Percentiles rank a stretch among this genome's conserved stretches.
Conservation (phyloP, 106 monocot genomes). For the Platanthera zijinensis region DNA sequence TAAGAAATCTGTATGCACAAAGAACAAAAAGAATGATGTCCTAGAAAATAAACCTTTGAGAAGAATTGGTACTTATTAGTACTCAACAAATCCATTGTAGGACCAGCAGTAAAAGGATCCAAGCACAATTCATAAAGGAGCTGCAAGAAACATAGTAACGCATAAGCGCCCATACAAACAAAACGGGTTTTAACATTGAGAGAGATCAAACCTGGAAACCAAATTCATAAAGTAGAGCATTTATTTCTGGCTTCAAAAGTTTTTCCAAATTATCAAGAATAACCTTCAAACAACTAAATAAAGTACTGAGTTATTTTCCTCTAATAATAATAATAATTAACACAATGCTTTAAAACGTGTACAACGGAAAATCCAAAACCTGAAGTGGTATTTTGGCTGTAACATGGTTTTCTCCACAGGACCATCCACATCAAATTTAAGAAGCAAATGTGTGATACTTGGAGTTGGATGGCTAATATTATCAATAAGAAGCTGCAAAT, state of each 20-base stretch:
- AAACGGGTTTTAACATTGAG: not conserved
- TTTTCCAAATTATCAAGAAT: conserved; percentile 88
- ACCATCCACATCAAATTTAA: conserved; percentile 80
- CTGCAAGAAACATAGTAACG: conserved; percentile 25
- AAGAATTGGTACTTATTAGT: conserved; percentile 83
- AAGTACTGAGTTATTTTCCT: not conserved
- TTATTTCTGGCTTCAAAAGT: conserved; percentile 66
- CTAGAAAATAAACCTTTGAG: conserved; percentile 40
- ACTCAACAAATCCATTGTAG: conserved; percentile 72
- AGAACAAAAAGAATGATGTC: not conserved
- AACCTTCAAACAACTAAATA: conserved; percentile 85
- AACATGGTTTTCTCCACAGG: conserved; percentile 60
- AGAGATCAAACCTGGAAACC: conserved; percentile 68
- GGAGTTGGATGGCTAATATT: conserved; percentile 82
- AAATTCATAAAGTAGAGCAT: conserved; percentile 75
- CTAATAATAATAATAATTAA: not conserved
- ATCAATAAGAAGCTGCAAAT: conserved; percentile 78
- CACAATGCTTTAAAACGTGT: not conserved
- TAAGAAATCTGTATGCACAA: conserved; percentile 1
- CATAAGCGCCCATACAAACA: not conserved
- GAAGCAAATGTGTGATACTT: conserved; percentile 84
- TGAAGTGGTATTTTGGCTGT: conserved; percentile 90
- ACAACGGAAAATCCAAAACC: conserved; percentile 24
- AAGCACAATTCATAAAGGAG: conserved; percentile 87
- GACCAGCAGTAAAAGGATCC: conserved; percentile 61